A percentile compares a stretch with the other conserved stretches of the same genome.
Evolutionary conservation across 352 stramenopile species (phyloP).

Genomic region (Pythium utonaiense): DNA sequence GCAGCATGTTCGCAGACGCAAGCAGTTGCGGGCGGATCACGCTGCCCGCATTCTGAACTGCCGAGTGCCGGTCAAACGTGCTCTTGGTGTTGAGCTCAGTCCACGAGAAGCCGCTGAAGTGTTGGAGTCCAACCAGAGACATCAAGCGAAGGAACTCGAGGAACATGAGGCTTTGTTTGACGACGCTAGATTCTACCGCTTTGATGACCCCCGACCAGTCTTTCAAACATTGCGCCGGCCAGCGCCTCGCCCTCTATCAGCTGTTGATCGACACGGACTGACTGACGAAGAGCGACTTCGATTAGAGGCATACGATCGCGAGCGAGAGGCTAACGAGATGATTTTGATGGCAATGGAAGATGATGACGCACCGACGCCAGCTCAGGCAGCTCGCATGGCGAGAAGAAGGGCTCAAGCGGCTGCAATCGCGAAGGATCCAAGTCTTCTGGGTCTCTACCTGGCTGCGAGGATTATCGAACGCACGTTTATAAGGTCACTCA

Average conservation of each 20-base stretch:
- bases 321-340: slow-evolving; percentile 28
- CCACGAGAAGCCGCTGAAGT: slow-evolving; percentile 13
- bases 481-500: slow-evolving; percentile 18
- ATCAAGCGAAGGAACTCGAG: slow-evolving; percentile 12
- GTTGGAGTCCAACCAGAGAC: slow-evolving; percentile 3
- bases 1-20: slow-evolving; percentile 22
- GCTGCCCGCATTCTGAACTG: slow-evolving; percentile 19
- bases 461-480: slow-evolving; percentile 40
- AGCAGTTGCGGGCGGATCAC: slow-evolving; percentile 18
- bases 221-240: slow-evolving; percentile 26
- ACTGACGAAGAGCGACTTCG: neutral
- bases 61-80: slow-evolving; percentile 21
- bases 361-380: slow-evolving; percentile 22
- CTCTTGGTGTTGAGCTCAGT: slow-evolving; percentile 27
- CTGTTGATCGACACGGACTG: neutral
- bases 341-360: slow-evolving; percentile 35
- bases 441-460: slow-evolving; percentile 22
- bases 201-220: slow-evolving; percentile 25
- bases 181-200: slow-evolving; percentile 21
- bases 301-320: slow-evolving; percentile 7
- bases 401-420: slow-evolving; percentile 7
- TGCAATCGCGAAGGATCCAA: slow-evolving; percentile 5
- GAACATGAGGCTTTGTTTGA: slow-evolving; percentile 30
- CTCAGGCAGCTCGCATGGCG: slow-evolving; percentile 14
- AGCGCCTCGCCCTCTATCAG: neutral